Percentiles rank a stretch among this genome's conserved stretches.
phyloP scores from a whole-genome alignment of 129 eudicot genomes.

The Centrapalus pauciflorus region DNA sequence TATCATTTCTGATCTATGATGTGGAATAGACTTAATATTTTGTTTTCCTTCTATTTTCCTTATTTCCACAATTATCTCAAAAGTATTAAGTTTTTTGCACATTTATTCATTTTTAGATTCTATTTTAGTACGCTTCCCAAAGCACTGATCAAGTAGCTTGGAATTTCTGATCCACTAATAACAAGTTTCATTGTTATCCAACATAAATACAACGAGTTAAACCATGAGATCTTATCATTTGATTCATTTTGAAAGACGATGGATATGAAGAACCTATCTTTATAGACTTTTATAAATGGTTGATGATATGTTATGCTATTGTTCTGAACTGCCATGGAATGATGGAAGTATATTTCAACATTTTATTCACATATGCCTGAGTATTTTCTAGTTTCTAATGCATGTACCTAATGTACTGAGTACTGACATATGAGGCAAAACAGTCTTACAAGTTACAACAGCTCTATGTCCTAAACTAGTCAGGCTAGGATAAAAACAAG shows the following conservation, averaged over 20 bases:
- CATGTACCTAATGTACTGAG: not conserved
- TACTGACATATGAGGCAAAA: not conserved
- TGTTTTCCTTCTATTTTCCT: not conserved
- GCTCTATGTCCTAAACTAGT: not conserved
- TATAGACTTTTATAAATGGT: no score
- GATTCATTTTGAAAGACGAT: not conserved
- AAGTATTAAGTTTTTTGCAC: not conserved
- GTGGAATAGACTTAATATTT: not conserved
- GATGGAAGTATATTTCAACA: not conserved
- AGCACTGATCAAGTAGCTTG: slow-evolving; percentile 1
- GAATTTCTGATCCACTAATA: not conserved
- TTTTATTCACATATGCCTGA: not conserved
- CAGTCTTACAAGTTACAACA: not conserved
- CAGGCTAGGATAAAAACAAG: not conserved
- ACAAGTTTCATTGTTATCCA: not conserved
- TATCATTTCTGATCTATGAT: not conserved
- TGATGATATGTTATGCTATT: no score
- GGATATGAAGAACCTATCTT: not conserved
- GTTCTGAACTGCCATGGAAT: no score
- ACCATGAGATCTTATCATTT: not conserved
- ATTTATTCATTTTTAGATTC: not conserved
- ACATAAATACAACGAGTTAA: not conserved
- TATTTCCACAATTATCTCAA: not conserved
- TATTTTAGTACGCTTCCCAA: not conserved
- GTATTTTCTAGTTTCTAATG: not conserved